These are phyloP conservation scores for Colletotrichum gigasporum DNA, from an alignment of 2,329 filamentous ascomycete genomes.

Conservation along the genomic window DNA sequence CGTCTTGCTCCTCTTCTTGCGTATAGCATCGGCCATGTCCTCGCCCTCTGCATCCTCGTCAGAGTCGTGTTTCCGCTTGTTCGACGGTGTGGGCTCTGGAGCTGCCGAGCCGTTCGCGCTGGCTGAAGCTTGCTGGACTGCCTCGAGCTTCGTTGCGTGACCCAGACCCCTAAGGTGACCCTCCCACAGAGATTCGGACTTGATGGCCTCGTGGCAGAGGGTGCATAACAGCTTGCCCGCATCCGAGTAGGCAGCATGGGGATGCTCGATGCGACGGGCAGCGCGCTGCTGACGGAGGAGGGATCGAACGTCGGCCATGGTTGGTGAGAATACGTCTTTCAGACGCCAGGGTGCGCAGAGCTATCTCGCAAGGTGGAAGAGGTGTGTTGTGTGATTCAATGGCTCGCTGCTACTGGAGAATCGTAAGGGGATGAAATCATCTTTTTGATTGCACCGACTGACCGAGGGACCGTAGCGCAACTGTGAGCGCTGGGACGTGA, in stretches of 20 bases:
- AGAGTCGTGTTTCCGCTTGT: constrained; percentile 41
- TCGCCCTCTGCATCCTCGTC: constrained; percentile 43
- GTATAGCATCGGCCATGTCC: constrained; percentile 45
- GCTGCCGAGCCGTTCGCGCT: constrained; percentile 20
- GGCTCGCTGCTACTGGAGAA: constrained; percentile 9
- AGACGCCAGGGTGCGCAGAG: background rate
- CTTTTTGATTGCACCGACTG: constrained; percentile 1
- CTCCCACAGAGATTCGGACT: constrained; percentile 75
- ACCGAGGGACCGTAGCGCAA: constrained; percentile 12
- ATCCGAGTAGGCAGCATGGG: constrained; percentile 73
- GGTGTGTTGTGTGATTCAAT: background rate
- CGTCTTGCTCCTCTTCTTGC: constrained; percentile 57
- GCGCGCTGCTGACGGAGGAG: constrained; percentile 82
- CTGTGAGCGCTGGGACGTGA: constrained; percentile 1
- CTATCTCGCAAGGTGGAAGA: background rate
- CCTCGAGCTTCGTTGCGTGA: constrained; percentile 43
- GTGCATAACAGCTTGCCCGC: constrained; percentile 74
- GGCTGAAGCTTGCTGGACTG: background rate
- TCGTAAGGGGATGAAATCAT: constrained; percentile 4
- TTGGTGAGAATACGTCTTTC: constrained; percentile 9
- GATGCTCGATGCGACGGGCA: constrained; percentile 76
- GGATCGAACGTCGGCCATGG: constrained; percentile 82
- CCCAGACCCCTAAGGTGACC: constrained; percentile 62
- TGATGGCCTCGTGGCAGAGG: constrained; percentile 71
- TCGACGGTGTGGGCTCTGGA: constrained; percentile 18